Base-by-base conservation (phyloP, 805 yeast species). In the Wickerhamiella shivajii region DNA sequence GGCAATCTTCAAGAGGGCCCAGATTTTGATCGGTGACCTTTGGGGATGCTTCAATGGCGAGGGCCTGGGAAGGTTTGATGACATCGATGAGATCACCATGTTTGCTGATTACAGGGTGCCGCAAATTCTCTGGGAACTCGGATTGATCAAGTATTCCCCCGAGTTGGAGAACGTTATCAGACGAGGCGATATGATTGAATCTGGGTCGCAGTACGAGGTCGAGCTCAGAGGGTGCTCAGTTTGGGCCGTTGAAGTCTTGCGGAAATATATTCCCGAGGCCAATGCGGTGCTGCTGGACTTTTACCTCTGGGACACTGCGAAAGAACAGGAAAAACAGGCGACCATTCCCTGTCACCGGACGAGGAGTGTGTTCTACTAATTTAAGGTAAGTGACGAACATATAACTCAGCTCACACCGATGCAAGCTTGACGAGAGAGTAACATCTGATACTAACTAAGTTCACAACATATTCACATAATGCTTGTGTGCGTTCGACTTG, bases 51-150 rank as follows among this genome's bases (percentile, higher is more conserved):
- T 61, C 37, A 42, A 56, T 10, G 60, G 60, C 18, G 10, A 44
- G 11, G 43, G 50, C 6, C 49, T 39, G 23, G 66, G 66, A 6
- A 30, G 32, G n/a, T 62, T 61, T 34, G 24, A 34, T 17, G 66
- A 61, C 38, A 61, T 61, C 27, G 57, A 53, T 35, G 32, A 44
- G 14, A 39, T 61, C 31, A 61, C 66, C 12, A 61, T 61, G 66
- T 62, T 61, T 45, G 66, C 66, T 11, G 66, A 61, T 41, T 61
- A 61, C 39, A 50, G 66, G 11, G 66, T 61, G 7, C 66, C 66
- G 1, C 66, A 62, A 38, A 61, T 61, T 9, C 49, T 61, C 18
- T 49, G 51, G 20, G 40, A 43, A 10, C 45, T 60, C 8, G 59
- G 61, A 3, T 57, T 62, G 29, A 24, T 61, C 15, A 27, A 36